Base-by-base conservation (phyloP, 345 rosid genomes). In the Hevea brasiliensis region DNA sequence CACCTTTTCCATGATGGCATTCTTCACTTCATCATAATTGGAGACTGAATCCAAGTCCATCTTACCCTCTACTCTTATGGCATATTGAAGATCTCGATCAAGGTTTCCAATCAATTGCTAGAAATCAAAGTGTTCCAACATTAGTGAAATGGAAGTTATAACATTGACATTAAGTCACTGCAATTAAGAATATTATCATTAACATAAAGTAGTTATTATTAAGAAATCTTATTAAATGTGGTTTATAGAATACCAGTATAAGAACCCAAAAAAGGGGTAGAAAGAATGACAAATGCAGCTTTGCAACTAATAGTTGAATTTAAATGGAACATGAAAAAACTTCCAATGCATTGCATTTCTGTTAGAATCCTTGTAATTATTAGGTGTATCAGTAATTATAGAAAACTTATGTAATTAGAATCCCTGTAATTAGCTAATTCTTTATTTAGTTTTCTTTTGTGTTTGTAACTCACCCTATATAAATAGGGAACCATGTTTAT, bases 21-120 rank as follows among this genome's bases (percentile, higher is more conserved):
- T 86, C 87, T 87, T 94, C 82, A 94, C 98, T 72, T 88, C 94
- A 74, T 94, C 88, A 81, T 94, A 94, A 82, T 94, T 92, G 66
- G 90, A 83, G 72, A 94, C 82, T 29, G 89, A 82, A 81, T 89
- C 95, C 89, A 84, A 76, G 63, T 86, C 91, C 98, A 89, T 86
- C 86, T 92, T 92, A 47, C 98, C 97, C 92, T 92, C 98, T 13
- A 92, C 98, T 77, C 76, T 85, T 77, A 94, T 86, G 73, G 98
- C 92, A 83, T 94, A 92, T 82, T 94, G 92, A 83, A 94, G 85
- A 86, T 94, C 98, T 63, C 98, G 90, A 77, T 86, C 96, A 80
- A 94, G 97, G 79, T 94, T 94, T 71, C 82, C 72, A 62, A 94
- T 86, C 78, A 94, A 84, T 92, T 83, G 92, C 98, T 94, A 94